Base-by-base conservation (phyloP, 768 basidiomycete species). In the Naganishia randhawae region DNA sequence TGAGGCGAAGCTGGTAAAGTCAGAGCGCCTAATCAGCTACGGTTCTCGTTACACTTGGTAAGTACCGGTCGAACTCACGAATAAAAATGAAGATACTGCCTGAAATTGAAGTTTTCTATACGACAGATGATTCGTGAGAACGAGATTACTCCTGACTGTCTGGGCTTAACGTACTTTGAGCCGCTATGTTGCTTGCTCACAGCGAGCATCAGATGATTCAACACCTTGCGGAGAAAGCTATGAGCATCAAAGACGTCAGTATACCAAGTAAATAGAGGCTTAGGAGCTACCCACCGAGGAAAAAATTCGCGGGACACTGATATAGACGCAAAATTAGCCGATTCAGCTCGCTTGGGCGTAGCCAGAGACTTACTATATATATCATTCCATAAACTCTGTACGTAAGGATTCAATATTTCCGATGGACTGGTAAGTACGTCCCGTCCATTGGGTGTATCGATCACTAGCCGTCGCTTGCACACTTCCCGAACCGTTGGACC, bases 91-190 rank as follows among this genome's bases (percentile, higher is more conserved):
- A 1, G 67, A 50, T 27, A 68, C 53, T 25, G 67, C 53, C 29
- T 68, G 67, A 45, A 54, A 53, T 37, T 68, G 67, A n/a, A 68
- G 62, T 35, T 55, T 35, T 39, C 66, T 67, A 31, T 4, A 35
- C 22, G 10, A 61, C 1, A 27, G 32, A 48, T 22, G 39, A 37
- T 11, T 50, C n/a, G 32, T 67, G 16, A 50, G 29, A 55, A 27
- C 27, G 10, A 31, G 13, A 25, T 17, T 27, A 14, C 16, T 4
- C 27, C 35, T 9, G 6, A 22, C 35, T 33, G 6, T 14, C 29
- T 25, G 35, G 19, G 45, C 7, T 31, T 10, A 11, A 68, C 62
- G 1, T 32, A 68, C 67, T 63, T 68, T 0, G 42, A 50, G 13
- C 37, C 48, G 25, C 29, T 45, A 61, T 68, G 67, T 32, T 63